These are phyloP conservation scores for Cutaneotrichosporon sp. DNA, from an alignment of 1,284 basidiomycete genomes.

Conservation along the genomic window DNA sequence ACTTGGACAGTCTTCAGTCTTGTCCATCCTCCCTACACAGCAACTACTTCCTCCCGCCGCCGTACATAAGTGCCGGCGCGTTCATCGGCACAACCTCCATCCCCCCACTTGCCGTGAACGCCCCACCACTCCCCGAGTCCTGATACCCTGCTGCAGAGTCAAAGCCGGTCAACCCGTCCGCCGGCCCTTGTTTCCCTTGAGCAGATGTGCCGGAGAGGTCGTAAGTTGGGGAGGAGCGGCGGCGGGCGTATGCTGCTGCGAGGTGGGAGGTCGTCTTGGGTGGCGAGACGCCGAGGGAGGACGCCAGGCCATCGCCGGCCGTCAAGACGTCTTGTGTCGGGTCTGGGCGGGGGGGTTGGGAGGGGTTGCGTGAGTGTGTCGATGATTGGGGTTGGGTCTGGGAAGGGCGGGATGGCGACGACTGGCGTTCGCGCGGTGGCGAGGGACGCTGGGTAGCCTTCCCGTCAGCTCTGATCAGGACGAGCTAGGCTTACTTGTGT, in stretches of 20 bases:
- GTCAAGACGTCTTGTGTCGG: not conserved
- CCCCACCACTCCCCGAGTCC: constrained; percentile 2
- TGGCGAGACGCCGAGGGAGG: not conserved
- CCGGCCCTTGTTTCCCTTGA: not conserved
- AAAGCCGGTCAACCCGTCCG: constrained; percentile 4
- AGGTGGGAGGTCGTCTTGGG: not conserved
- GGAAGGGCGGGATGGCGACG: not conserved
- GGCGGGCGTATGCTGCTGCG: not conserved
- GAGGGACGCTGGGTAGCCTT: not conserved
- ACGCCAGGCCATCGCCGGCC: not conserved
- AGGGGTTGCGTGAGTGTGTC: not conserved
- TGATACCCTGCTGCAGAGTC: not conserved
- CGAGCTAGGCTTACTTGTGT: not conserved
- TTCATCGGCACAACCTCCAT: not conserved
- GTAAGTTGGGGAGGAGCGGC: not conserved
- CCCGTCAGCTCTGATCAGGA: not conserved
- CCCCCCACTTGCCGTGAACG: not conserved
- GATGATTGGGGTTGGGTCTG: not conserved
- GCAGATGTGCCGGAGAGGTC: not conserved
- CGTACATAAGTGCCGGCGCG: constrained; percentile 5
- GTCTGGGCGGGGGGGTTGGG: not conserved
- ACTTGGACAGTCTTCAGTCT: no score
- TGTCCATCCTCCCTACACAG: no score
- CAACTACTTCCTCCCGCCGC: constrained; percentile 1
- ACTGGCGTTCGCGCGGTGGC: not conserved